Evolutionary conservation across 1,284 basidiomycete genomes (phyloP), one percentile per base, ranked within the genome.

Genomic region (Athelia psychrophila): DNA sequence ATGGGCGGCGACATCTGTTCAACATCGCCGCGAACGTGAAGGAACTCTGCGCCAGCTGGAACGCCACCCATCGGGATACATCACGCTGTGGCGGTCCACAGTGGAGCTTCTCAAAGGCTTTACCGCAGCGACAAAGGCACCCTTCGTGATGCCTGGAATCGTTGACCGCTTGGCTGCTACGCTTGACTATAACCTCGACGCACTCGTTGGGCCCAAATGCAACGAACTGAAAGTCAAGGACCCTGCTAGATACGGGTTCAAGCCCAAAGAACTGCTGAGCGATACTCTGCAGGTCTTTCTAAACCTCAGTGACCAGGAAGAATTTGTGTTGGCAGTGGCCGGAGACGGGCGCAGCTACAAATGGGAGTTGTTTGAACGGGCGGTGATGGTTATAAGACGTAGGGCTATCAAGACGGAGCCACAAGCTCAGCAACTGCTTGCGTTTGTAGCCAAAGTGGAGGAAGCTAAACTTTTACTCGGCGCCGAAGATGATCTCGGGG

Each of bases 81-180:
- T 89, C 8, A 86, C 87, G 25, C 81, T 98, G 30, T 93, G 94
- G 19, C 83, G 89, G 56, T 93, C 91, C 25, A 95, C 94, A 13
- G 86, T 99, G 23, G 86, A 88, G 46, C 77, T 98, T 20, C 81
- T 99, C 57, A 93, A 93, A 65, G 81, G 91, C 51, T 96, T 99
- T 69, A 97, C 96, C 0, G 90, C 85, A 0, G 92, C 97, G 65
- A 93, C 93, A 0, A 93, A 90, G 63, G 83, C 81, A 38, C 94
- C 96, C 0, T 99, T 99, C 72, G 91, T 98, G 83, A 91, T 92
- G 69, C 89, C 92, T 2, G 97, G 99, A 71, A 98, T 99, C 51
- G 94, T 99, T 24, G 91, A 96, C 64, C 84, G 92, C 36, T 79
- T 99, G 16, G 96, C 97, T 3, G 95, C 95, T 1, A 98, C 98